Base-by-base conservation (phyloP, 495 filamentous ascomycete genomes). In the Aspergillus egyptiacus region DNA sequence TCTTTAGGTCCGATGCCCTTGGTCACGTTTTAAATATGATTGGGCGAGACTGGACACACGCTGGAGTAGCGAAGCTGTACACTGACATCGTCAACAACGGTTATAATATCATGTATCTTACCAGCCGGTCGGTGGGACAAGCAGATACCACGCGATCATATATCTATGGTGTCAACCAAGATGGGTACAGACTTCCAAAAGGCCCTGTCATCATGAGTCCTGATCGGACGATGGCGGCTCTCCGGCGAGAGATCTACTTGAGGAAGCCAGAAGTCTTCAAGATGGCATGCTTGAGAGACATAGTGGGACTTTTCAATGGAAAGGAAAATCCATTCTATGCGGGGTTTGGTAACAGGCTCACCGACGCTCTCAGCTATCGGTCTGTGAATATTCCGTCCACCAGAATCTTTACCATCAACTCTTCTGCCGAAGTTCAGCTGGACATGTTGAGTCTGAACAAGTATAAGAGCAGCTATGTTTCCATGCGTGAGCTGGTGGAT, bases 21-120 rank as follows among this genome's bases (percentile, higher is more conserved):
- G 93, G 93, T n/a, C 93, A 99, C 54, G 90, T 99, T 39, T 67
- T 99, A 34, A 97, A 93, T 68, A 94, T 93, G 85, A 89, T 99
- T 49, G 93, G 93, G 23, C 85, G 93, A 47, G 93, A 99, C 64
- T 99, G 93, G 93, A 99, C 93, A 6, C 93, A 99, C 65, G 75
- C 85, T 13, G 93, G 93, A 14, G 93, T 99, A 17, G 94, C 93
- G 19, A 99, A 97, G 69, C 73, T 99, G 10, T 99, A 96, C 66
- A 89, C 84, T 13, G 93, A 99, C 51, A 99, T 99, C 50, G 86
- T 83, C 6, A 83, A 84, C 51, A 99, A 99, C 61, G 93, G 93
- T 2, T 99, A 99, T 71, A 95, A 99, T 63, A 89, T 99, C 57
- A 86, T 99, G 76, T 99, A 99, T 60, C 79, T 99, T 28, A 99